Conservation (phyloP, 805 yeast species). For the Nadsonia fulvescens region DNA sequence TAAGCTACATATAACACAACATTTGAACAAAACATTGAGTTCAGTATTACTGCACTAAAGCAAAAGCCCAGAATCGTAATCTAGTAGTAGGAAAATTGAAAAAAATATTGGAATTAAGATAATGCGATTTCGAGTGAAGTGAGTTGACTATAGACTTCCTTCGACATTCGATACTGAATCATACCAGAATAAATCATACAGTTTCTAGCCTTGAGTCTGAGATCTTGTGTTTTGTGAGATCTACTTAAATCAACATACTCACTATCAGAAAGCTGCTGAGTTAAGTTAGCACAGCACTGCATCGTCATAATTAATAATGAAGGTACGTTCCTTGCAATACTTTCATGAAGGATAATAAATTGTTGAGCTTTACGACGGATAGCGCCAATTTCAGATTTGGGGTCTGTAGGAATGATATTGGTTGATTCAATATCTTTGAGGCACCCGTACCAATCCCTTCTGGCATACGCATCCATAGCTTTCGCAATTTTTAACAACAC, state of each 20-base stretch:
- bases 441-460: constrained; percentile 40
- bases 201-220: constrained; percentile 54
- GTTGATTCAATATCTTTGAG: constrained; percentile 37
- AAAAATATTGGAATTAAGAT: no score
- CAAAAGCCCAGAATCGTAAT: no score
- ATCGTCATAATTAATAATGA: constrained; percentile 61
- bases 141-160: constrained; percentile 56
- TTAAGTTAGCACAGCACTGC: constrained; percentile 51
- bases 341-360: constrained; percentile 44
- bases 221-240: constrained; percentile 34
- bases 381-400: constrained; percentile 27
- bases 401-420: constrained; percentile 45
- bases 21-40: no score
- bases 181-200: constrained; percentile 92
- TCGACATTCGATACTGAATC: constrained; percentile 69
- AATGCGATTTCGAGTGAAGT: constrained; percentile 42
- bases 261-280: constrained; percentile 20
- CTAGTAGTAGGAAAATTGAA: no score
- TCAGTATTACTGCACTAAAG: no score
- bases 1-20: no score
- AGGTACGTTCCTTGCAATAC: constrained; percentile 64
- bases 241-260: constrained; percentile 28
- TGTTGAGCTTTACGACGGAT: constrained; percentile 58
- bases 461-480: constrained; percentile 42
- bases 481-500: constrained; percentile 47